These are phyloP conservation scores for Globisporangium radiosum DNA, from an alignment of 352 stramenopile genomes.

Conservation along the genomic window DNA sequence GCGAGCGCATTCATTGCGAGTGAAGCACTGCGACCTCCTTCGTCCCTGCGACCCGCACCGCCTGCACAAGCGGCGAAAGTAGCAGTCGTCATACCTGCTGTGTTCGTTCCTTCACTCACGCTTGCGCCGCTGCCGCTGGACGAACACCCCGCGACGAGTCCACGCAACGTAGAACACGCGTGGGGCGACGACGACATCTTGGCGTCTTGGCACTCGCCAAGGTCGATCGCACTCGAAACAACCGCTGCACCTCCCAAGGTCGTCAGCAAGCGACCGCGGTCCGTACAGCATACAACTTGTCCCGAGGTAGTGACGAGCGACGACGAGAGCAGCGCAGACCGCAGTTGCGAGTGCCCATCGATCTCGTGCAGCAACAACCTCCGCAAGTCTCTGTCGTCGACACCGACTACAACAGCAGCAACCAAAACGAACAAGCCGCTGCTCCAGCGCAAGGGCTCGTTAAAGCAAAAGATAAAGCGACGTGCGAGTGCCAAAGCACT, in stretches of 20 bases:
- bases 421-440: background rate
- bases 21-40: background rate
- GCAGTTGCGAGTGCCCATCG: background rate
- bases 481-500: background rate
- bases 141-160: background rate
- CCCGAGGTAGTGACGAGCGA: slow-evolving; percentile 4
- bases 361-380: background rate
- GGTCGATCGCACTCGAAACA: background rate
- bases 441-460: slow-evolving; percentile 1
- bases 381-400: background rate
- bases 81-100: background rate
- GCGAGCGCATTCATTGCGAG: too few relatives aligned
- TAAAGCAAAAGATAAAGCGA: slow-evolving; percentile 5
- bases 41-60: background rate
- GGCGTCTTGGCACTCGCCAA: slow-evolving; percentile 9
- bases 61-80: background rate
- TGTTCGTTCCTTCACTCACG: background rate
- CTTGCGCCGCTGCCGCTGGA: slow-evolving; percentile 3
- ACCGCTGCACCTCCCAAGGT: too few relatives aligned
- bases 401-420: background rate
- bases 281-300: background rate
- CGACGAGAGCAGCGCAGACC: background rate
- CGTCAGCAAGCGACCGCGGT: background rate
- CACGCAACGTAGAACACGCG: background rate
- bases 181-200: slow-evolving; percentile 7